Evolutionary conservation across 345 rosid species (phyloP).

Genomic region (Eucalyptus microcorys): DNA sequence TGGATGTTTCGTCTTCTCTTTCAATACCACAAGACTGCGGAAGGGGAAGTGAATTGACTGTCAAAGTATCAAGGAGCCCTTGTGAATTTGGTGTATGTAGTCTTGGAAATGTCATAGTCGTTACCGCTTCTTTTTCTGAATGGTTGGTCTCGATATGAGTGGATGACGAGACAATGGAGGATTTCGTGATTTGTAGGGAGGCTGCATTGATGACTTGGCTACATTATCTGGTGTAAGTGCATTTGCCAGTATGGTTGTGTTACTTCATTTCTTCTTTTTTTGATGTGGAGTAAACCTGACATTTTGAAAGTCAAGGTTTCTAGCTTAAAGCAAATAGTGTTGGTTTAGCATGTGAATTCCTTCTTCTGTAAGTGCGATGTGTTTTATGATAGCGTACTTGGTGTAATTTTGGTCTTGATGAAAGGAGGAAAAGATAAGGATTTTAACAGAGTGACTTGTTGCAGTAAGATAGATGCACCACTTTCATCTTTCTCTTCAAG

Average conservation of each 20-base stretch:
- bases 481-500: not conserved
- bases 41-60: not conserved
- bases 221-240: not conserved
- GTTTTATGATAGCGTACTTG: too few relatives aligned
- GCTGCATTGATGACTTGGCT: not conserved
- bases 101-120: not conserved
- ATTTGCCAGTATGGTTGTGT: not conserved
- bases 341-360: too few relatives aligned
- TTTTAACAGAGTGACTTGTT: not conserved
- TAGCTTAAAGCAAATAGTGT: too few relatives aligned
- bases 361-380: too few relatives aligned
- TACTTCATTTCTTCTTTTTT: too few relatives aligned
- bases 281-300: too few relatives aligned
- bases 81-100: not conserved
- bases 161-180: not conserved
- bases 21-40: not conserved
- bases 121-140: not conserved
- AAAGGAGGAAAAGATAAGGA: too few relatives aligned
- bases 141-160: not conserved
- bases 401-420: too few relatives aligned
- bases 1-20: not conserved
- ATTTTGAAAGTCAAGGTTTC: too few relatives aligned
- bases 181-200: not conserved
- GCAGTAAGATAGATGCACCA: not conserved
- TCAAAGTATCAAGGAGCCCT: not conserved